Evolutionary conservation across 345 rosid species (phyloP), one percentile per base, ranked within the genome.

Genomic region (Luvunga scandens): DNA sequence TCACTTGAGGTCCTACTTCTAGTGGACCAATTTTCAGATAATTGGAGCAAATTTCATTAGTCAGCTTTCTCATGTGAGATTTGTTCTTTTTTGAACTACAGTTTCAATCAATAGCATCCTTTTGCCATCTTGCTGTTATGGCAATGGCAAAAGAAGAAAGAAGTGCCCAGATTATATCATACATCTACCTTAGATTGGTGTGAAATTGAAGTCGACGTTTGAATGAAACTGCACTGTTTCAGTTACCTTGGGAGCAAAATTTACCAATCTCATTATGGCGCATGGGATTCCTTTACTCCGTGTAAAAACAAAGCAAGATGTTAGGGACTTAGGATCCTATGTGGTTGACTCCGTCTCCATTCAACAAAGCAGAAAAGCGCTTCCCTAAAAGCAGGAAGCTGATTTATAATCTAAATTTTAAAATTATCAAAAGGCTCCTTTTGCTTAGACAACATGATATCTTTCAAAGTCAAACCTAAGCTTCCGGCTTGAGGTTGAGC

Each of bases 11-110:
- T 79, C 78, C 69, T 14, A 7, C 39, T 42, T 42, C 48, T 42
- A 12, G 16, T 71, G 33, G 56, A 16, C 60, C 66, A 33, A 7
- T 64, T 39, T 50, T 72, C 68, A 42, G 50, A 63, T 65, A 9
- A 18, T 68, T 24, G 78, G 65, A 56, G 64, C 63, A 28, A 73
- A 77, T 30, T 77, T 64, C 77, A 50, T 42, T 31, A 70, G 33
- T 56, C 77, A 79, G 70, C 77, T 79, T 77, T 78, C 38, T 28
- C 45, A 69, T 38, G 61, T 27, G 30, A 71, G 13, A 21, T 83
- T 50, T 14, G 38, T 33, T 27, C 72, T 21, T 76, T 75, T 55
- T n/a, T 68, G 67, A 48, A 56, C 82, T 76, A 30, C 28, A 45
- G 75, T 78, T 57, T 30, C 64, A 31, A 30, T 42, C 64, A 31